These are phyloP conservation scores for Phytophthora sojae DNA, from an alignment of 352 stramenopile genomes.

Conservation along the genomic window DNA sequence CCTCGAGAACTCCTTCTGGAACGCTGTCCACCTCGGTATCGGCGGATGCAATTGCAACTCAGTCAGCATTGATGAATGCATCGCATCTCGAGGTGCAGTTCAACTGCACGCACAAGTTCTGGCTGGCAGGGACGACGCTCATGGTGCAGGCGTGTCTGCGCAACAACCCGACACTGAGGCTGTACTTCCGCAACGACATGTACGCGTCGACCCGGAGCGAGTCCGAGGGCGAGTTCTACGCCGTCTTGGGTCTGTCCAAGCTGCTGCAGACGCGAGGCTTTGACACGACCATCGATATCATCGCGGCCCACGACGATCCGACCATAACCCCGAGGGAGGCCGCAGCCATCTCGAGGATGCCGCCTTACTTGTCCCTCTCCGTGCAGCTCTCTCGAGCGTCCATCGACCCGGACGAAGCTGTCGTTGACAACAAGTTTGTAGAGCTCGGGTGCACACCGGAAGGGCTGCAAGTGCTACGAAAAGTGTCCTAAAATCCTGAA, in stretches of 20 bases:
- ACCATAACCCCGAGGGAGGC: conserved; percentile 69
- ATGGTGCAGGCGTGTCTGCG: conserved; percentile 48
- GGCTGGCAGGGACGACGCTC: conserved; percentile 40
- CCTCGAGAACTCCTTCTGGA: conserved; percentile 6
- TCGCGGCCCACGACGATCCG: conserved; percentile 30
- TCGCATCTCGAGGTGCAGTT: conserved; percentile 49
- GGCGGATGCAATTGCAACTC: conserved; percentile 9
- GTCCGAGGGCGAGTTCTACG: conserved; percentile 56
- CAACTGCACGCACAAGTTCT: conserved; percentile 74
- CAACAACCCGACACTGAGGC: conserved; percentile 37
- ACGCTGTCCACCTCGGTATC: conserved; percentile 2
- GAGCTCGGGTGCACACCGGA: conserved; percentile 52
- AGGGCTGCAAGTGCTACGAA: conserved; percentile 67
- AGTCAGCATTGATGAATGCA: conserved; percentile 5
- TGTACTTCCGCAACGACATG: conserved; percentile 77
- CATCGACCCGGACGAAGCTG: conserved; percentile 47
- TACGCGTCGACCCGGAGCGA: conserved; percentile 67
- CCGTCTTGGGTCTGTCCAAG: conserved; percentile 44
- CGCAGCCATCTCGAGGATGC: conserved; percentile 37
- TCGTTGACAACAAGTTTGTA: conserved; percentile 51
- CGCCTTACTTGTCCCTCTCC: conserved; percentile 63
- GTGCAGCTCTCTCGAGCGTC: conserved; percentile 50
- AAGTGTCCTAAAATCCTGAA: conserved; percentile 44
- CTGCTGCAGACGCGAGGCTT: conserved; percentile 44
- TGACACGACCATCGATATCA: conserved; percentile 65